phyloP scores from a whole-genome alignment of 2,329 filamentous ascomycete genomes.

The Penicillium brasilianum region DNA sequence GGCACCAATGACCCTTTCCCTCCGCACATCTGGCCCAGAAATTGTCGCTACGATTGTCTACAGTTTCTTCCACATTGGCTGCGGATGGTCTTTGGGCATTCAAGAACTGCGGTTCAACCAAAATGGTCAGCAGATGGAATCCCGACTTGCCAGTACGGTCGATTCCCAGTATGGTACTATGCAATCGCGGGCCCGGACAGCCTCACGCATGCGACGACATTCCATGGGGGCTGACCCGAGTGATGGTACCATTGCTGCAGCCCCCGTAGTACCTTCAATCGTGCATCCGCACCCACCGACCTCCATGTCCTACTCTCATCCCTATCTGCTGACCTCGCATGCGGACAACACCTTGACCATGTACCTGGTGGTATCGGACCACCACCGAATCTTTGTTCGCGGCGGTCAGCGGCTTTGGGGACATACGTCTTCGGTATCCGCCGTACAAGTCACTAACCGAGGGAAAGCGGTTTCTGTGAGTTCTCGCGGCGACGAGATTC shows the following conservation, averaged over 20 bases:
- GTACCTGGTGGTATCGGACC: constrained; percentile 77
- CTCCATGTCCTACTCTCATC: constrained; percentile 74
- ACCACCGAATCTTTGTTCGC: constrained; percentile 69
- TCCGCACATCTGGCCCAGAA: constrained; percentile 68
- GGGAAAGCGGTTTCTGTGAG: constrained; percentile 93
- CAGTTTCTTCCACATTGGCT: constrained; percentile 74
- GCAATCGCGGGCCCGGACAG: constrained; percentile 17
- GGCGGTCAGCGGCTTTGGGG: constrained; percentile 81
- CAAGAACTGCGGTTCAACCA: constrained; percentile 78
- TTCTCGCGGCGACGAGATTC: constrained; percentile 74
- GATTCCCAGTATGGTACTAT: constrained; percentile 44
- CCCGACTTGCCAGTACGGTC: constrained; percentile 47
- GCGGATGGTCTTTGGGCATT: constrained; percentile 88
- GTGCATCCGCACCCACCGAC: constrained; percentile 58
- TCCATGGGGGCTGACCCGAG: constrained; percentile 31
- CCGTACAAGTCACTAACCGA: constrained; percentile 80
- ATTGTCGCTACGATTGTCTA: constrained; percentile 87
- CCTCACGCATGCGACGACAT: constrained; percentile 15
- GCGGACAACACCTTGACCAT: constrained; percentile 86
- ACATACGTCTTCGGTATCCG: constrained; percentile 86
- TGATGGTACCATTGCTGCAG: constrained; percentile 19
- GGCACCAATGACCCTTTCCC: constrained; percentile 79
- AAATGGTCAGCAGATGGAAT: constrained; percentile 49
- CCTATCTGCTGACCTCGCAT: constrained; percentile 82
- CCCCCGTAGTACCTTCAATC: constrained; percentile 36